Evolutionary conservation across 176 grass and related monocot genomes (phyloP).

Genomic region (Eragrostis nindensis): DNA sequence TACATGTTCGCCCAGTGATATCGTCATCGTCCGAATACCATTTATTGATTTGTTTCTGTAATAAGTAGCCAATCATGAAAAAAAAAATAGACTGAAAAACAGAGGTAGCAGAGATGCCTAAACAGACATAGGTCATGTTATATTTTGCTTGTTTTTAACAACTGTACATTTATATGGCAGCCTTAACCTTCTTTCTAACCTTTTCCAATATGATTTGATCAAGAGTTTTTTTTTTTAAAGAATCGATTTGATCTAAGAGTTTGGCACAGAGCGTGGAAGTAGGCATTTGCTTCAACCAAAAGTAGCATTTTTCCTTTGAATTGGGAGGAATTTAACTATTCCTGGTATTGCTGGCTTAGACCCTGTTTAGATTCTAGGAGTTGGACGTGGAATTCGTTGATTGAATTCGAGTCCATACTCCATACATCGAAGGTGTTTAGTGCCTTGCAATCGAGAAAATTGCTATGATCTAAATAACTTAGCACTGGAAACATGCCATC

Average conservation of each 20-base stretch:
- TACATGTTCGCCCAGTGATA: neutral
- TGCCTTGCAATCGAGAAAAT: no score
- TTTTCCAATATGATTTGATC: neutral
- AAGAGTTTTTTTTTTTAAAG: no score
- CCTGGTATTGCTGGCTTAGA: no score
- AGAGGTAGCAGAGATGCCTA: slow-evolving; percentile 24
- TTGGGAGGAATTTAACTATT: no score
- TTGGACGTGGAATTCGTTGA: no score
- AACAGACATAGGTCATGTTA: slow-evolving; percentile 29
- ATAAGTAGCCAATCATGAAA: slow-evolving; percentile 28
- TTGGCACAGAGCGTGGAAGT: neutral
- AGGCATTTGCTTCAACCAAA: neutral
- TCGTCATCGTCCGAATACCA: slow-evolving; percentile 21
- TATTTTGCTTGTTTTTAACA: slow-evolving; percentile 23
- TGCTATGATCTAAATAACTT: no score
- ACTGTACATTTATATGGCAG: slow-evolving; percentile 33
- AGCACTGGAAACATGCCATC: no score
- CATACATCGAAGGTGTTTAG: no score
- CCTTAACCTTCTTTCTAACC: neutral
- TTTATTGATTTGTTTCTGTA: slow-evolving; percentile 59
- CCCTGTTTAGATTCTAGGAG: neutral
- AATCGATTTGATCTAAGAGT: no score
- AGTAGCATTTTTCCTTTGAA: neutral
- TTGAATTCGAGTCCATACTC: no score
- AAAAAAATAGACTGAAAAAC: slow-evolving; percentile 9